phyloP scores from a whole-genome alignment of 208 protist species.

The Porcisia hertigi region DNA sequence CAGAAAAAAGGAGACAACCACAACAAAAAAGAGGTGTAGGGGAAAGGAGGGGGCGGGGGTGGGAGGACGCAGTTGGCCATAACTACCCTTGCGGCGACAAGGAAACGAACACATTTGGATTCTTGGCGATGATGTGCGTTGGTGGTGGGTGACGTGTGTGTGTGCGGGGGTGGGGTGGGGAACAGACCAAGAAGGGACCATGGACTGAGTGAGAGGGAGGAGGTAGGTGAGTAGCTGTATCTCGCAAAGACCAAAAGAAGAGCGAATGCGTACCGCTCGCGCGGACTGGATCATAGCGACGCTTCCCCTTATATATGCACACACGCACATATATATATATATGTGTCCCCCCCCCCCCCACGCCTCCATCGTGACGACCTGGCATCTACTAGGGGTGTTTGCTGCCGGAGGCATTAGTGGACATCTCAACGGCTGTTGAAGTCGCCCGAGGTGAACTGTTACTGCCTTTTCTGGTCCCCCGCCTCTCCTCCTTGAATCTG shows the following conservation, averaged over 20 bases:
- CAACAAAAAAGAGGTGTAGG: neutral
- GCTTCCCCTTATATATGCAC: neutral
- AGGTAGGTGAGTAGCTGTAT: no score
- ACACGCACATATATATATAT: no score
- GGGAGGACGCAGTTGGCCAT: neutral
- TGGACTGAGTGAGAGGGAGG: no score
- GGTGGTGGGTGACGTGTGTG: neutral
- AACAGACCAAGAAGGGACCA: no score
- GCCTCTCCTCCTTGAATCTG: neutral
- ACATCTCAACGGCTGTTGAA: neutral
- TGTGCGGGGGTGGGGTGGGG: neutral
- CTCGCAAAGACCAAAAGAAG: no score
- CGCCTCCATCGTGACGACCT: neutral
- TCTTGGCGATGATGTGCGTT: neutral
- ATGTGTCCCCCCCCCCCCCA: neutral
- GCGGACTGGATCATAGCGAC: neutral
- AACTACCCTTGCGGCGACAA: no score
- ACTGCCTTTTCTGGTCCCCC: neutral
- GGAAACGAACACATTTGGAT: no score
- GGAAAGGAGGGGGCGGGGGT: neutral
- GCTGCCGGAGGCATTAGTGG: neutral
- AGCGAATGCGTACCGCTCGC: no score
- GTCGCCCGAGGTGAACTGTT: neutral
- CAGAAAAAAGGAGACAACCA: neutral
- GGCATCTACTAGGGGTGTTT: neutral